A percentile compares a stretch with the other conserved stretches of the same genome.
Conservation (phyloP, 768 basidiomycete species). For the Infundibulicybe gibba region DNA sequence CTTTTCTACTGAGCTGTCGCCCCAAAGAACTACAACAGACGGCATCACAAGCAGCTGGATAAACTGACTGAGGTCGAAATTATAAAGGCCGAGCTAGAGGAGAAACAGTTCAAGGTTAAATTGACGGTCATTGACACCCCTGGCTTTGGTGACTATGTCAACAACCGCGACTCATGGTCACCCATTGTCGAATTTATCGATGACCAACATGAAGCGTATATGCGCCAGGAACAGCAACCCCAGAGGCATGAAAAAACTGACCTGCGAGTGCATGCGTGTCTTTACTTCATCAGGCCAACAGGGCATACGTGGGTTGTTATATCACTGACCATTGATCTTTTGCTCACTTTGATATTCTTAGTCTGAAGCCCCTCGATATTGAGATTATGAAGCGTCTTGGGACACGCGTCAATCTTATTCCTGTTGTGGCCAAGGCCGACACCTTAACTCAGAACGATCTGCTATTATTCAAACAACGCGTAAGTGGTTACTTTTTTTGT, state of each 20-base stretch:
- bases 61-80: conserved; percentile 99
- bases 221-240: conserved; percentile 99
- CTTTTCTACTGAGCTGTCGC: conserved; percentile 95
- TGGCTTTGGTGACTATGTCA: conserved; percentile 99
- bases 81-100: conserved; percentile 98
- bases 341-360: conserved; percentile 21
- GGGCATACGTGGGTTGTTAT: conserved; percentile 81
- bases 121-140: conserved; percentile 98
- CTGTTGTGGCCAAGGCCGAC: conserved; percentile 96
- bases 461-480: conserved; percentile 87
- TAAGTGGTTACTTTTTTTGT: conserved; percentile 33
- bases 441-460: conserved; percentile 95
- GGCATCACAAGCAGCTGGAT: conserved; percentile 95
- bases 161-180: conserved; percentile 98
- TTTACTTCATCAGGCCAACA: conserved; percentile 95
- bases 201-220: conserved; percentile 92
- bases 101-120: conserved; percentile 99
- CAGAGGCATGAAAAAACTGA: conserved; percentile 94
- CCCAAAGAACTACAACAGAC: conserved; percentile 86
- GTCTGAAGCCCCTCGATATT: conserved; percentile 95
- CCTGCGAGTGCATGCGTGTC: conserved; percentile 91
- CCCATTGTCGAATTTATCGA: conserved; percentile 99
- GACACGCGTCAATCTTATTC: conserved; percentile 96
- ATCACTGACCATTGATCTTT: not conserved
- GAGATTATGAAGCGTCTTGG: conserved; percentile 99